Conservation (phyloP, 2,329 filamentous ascomycete genomes). For the Aspergillus sp. region DNA sequence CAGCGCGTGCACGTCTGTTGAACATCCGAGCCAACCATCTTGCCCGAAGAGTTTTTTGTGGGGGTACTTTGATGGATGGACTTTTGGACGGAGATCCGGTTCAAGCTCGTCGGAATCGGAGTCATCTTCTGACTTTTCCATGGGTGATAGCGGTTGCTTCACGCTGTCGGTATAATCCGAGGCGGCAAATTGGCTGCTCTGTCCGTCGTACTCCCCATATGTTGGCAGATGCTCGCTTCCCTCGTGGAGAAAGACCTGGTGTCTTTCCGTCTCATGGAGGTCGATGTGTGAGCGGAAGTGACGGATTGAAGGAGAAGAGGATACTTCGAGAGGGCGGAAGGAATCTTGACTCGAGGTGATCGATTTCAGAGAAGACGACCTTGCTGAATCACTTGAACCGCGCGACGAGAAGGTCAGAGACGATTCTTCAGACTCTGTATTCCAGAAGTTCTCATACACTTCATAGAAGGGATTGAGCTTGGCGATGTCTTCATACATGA, state of each 20-base stretch:
- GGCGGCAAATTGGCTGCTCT: constrained; percentile 10
- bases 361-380: constrained; percentile 13
- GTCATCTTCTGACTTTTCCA: neutral
- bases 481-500: constrained; percentile 19
- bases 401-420: constrained; percentile 7
- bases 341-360: constrained; percentile 4
- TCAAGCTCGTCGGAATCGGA: neutral
- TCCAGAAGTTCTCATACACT: constrained; percentile 17
- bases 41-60: constrained; percentile 40
- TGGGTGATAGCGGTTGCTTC: neutral
- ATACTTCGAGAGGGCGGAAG: constrained; percentile 7
- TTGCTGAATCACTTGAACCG: constrained; percentile 11
- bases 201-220: constrained; percentile 6
- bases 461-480: constrained; percentile 23
- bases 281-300: neutral
- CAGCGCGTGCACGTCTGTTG: constrained; percentile 24
- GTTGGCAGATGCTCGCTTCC: constrained; percentile 9
- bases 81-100: constrained; percentile 3
- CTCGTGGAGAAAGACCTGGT: constrained; percentile 5
- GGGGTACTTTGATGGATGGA: constrained; percentile 6
- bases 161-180: constrained; percentile 4
- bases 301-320: constrained; percentile 4
- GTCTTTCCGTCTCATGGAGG: constrained; percentile 1
- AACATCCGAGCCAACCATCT: constrained; percentile 34
- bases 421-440: constrained; percentile 6